Evolutionary conservation across 768 basidiomycete species (phyloP), one percentile per base, ranked within the genome.

Genomic region (Lepiota subincarnata): DNA sequence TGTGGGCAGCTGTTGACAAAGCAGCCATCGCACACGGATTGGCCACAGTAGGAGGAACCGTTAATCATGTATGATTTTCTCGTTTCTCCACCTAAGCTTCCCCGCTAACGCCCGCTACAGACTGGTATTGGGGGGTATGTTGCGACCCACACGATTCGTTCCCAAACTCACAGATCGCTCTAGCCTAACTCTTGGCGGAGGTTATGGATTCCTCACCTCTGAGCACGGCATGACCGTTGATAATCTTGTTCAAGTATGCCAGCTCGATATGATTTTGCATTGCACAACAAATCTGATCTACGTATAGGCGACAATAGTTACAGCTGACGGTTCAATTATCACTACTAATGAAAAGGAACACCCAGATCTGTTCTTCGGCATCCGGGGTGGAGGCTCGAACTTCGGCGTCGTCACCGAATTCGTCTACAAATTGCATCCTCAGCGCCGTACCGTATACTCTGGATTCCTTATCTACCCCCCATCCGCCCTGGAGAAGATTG

Each of bases 371-470:
- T 81, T 79, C 64, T 82, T 78, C 61, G 81, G 64, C 20, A 71
- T 82, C 48, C 69, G 79, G 37, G 79, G 81, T 5, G 79, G 73
- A 24, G 81, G 80, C 34, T 70, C 70, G 34, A 82, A 81, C 59
- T 81, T 81, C 56, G 81, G 81, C n/a, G 75, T 82, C 14, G 75
- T 78, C 51, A 79, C 78, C 6, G 74, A 81, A 56, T 82, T 83
- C 56, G 74, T 79, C 1, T 62, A 76, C 50, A 60, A 64, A 46
- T 60, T 82, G 48, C 70, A 82, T 59, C 76, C 77, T 11, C 82
- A 83, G 55, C 72, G 75, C 3, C 57, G 63, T 13, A 78, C 73
- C 1, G 73, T 82, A 13, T 83, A 73, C 50, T 64, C 70, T 12
- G 80, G 80, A 6, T 43, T 63, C 12, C 48, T 76, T 5, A 50